phyloP scores from a whole-genome alignment of 371 early-diverging fungal genomes.

The Blyttiomyces sp. region DNA sequence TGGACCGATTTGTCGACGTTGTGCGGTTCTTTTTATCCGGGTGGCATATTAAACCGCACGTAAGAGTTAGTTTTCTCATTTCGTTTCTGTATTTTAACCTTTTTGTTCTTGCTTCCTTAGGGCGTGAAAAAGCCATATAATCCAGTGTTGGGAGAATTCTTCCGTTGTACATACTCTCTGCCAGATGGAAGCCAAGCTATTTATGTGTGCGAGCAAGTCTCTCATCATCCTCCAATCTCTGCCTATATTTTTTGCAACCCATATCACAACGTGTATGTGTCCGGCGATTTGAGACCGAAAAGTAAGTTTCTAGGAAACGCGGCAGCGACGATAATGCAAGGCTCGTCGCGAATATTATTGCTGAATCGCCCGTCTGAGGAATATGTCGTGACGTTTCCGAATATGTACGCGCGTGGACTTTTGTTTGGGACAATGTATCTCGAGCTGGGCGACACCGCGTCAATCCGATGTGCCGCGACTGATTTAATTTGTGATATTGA shows the following conservation, averaged over 20 bases:
- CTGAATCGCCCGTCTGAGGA: constrained; percentile 54
- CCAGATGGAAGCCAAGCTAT: constrained; percentile 66
- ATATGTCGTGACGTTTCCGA: constrained; percentile 82
- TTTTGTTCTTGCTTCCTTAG: constrained; percentile 33
- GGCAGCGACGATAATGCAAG: constrained; percentile 84
- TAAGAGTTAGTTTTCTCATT: constrained; percentile 21
- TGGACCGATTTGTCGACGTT: constrained; percentile 84
- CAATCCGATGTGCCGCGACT: constrained; percentile 66
- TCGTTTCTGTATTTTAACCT: background rate
- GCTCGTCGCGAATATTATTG: constrained; percentile 27
- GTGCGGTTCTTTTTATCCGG: constrained; percentile 90
- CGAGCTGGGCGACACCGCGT: constrained; percentile 83
- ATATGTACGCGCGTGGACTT: constrained; percentile 91
- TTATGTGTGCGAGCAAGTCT: constrained; percentile 92
- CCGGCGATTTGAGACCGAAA: constrained; percentile 84
- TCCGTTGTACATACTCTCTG: constrained; percentile 75
- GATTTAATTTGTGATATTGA: constrained; percentile 80
- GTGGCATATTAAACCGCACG: constrained; percentile 94
- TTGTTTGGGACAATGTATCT: constrained; percentile 92
- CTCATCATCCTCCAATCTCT: constrained; percentile 96
- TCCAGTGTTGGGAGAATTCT: constrained; percentile 92
- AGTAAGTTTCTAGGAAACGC: constrained; percentile 91
- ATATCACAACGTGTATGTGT: constrained; percentile 71
- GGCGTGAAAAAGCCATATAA: constrained; percentile 98
- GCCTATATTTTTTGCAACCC: constrained; percentile 84